These are phyloP conservation scores for Ophiostoma sp. DNA, from an alignment of 2,329 filamentous ascomycete species.

Conservation along the genomic window DNA sequence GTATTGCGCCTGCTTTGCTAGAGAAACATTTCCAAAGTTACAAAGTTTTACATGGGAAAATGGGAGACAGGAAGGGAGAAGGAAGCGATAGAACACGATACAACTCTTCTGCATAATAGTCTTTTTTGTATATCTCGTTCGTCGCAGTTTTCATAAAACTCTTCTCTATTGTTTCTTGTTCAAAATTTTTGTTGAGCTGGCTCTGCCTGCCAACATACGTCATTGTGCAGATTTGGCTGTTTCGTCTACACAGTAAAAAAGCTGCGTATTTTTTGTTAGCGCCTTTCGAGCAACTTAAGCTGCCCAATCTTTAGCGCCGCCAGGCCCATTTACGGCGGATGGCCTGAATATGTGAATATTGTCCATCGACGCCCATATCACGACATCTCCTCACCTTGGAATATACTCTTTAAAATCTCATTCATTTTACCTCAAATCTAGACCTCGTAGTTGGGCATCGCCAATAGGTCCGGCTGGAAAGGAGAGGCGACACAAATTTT, in stretches of 20 bases:
- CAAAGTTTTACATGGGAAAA: neutral
- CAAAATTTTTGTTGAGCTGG: neutral
- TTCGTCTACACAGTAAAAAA: neutral
- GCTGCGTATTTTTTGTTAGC: neutral
- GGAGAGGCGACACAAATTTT: neutral
- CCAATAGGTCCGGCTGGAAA: neutral
- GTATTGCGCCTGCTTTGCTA: neutral
- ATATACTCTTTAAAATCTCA: neutral
- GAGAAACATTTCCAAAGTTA: neutral
- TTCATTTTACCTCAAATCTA: neutral
- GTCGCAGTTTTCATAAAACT: neutral
- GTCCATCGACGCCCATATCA: neutral
- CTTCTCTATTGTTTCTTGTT: neutral
- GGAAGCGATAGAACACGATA: neutral
- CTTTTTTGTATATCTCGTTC: too few species aligned
- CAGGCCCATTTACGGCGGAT: neutral
- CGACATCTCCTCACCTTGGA: neutral
- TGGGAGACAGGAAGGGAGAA: too few species aligned
- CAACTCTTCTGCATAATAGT: neutral
- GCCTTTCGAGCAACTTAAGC: neutral
- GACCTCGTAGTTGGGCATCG: neutral
- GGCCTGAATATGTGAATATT: neutral
- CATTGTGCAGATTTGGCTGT: conserved; percentile 7
- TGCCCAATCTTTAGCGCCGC: neutral
- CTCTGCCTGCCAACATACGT: conserved; percentile 9